These are phyloP conservation scores for Lanmaoa rubissima DNA, from an alignment of 768 basidiomycete genomes.

Conservation along the genomic window DNA sequence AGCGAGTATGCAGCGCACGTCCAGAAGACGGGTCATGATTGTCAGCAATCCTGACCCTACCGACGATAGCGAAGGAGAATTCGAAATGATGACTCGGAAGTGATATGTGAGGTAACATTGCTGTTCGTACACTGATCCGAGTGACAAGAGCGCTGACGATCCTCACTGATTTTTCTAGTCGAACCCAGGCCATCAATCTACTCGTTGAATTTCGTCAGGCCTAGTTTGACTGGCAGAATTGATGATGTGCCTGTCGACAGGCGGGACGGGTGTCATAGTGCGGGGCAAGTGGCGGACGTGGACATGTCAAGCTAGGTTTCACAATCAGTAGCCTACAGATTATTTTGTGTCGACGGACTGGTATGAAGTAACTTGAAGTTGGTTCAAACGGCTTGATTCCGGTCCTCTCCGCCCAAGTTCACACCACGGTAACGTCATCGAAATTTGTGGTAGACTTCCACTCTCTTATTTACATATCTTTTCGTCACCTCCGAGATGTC, in stretches of 20 bases:
- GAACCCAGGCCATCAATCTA: background rate
- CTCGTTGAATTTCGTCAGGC: no score
- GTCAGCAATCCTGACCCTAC: constrained; percentile 29
- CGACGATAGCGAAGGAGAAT: constrained; percentile 29
- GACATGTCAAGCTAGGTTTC: background rate
- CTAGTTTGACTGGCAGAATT: background rate
- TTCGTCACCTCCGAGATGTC: constrained; percentile 16
- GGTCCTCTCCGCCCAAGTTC: constrained; percentile 30
- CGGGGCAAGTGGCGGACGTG: background rate
- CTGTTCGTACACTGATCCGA: background rate
- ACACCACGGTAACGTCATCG: constrained; percentile 29
- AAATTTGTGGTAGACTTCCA: constrained; percentile 23
- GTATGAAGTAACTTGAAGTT: background rate
- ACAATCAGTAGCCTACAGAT: background rate
- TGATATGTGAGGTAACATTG: constrained; percentile 1
- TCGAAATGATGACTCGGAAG: constrained; percentile 15
- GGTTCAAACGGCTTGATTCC: constrained; percentile 8
- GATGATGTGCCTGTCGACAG: background rate
- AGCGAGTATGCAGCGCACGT: constrained; percentile 15
- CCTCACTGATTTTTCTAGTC: background rate
- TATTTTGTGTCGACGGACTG: background rate
- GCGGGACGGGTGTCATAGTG: no score
- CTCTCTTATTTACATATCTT: constrained; percentile 12
- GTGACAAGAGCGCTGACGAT: background rate
- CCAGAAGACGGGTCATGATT: constrained; percentile 29